Evolutionary conservation across 2,329 filamentous ascomycete species (phyloP).

Genomic region (Aspergillus piperis): DNA sequence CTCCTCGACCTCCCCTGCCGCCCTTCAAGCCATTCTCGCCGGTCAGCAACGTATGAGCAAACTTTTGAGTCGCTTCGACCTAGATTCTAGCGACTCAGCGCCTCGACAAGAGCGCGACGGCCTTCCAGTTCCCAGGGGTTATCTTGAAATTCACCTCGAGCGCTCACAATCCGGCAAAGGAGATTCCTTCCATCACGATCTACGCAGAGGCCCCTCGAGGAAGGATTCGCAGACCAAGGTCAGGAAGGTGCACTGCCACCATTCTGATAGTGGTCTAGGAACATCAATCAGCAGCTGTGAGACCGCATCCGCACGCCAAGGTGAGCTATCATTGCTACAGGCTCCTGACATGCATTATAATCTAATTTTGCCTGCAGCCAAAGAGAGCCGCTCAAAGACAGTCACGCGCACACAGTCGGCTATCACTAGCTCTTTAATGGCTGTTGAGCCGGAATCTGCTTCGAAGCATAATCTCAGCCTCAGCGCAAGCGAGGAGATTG

Average conservation of each 20-base stretch:
- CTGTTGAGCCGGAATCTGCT: slow-evolving; percentile 48
- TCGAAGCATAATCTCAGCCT: slow-evolving; percentile 63
- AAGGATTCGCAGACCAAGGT: slow-evolving; percentile 16
- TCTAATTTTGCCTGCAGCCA: slow-evolving; percentile 23
- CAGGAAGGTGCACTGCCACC: slow-evolving; percentile 58
- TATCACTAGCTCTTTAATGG: slow-evolving; percentile 62
- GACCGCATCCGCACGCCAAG: slow-evolving; percentile 51
- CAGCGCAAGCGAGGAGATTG: slow-evolving; percentile 74
- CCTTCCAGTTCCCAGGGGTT: slow-evolving; percentile 60
- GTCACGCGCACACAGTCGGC: slow-evolving; percentile 46
- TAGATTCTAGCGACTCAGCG: slow-evolving; percentile 51
- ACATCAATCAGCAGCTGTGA: slow-evolving; percentile 70
- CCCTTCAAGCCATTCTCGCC: slow-evolving; percentile 68
- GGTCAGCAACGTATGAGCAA: slow-evolving; percentile 68
- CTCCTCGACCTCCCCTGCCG: slow-evolving; percentile 59
- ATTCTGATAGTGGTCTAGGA: slow-evolving; percentile 85
- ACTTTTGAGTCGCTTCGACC: slow-evolving; percentile 67
- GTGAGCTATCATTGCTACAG: slow-evolving; percentile 16
- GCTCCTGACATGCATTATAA: not conserved
- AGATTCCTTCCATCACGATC: slow-evolving; percentile 31
- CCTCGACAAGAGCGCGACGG: slow-evolving; percentile 55
- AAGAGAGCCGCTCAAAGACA: slow-evolving; percentile 23
- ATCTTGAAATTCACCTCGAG: slow-evolving; percentile 60
- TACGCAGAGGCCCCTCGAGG: slow-evolving; percentile 39
- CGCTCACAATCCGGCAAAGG: slow-evolving; percentile 37